Conservation (phyloP, 2,329 filamentous ascomycete genomes). For the Colletotrichum sublineola region DNA sequence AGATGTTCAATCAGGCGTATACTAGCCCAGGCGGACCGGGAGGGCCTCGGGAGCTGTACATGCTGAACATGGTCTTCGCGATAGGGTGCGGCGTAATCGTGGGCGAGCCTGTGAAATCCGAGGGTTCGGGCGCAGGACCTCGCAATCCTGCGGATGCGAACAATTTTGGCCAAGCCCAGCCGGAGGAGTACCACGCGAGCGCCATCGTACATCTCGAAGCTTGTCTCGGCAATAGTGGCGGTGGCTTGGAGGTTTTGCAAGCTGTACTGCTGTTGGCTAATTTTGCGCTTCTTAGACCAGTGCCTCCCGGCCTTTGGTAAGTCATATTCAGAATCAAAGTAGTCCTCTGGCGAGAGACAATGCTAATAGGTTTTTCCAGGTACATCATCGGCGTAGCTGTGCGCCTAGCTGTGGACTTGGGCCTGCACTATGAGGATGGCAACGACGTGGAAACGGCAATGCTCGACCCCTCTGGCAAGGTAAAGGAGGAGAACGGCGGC, state of each 20-base stretch:
- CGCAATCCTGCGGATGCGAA: slow-evolving; percentile 47
- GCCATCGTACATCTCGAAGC: slow-evolving; percentile 92
- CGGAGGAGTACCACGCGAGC: slow-evolving; percentile 96
- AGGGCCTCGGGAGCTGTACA: slow-evolving; percentile 86
- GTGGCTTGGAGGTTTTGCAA: slow-evolving; percentile 92
- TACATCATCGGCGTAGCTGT: slow-evolving; percentile 97
- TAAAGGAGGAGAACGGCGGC: slow-evolving; percentile 49
- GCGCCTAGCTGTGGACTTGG: slow-evolving; percentile 89
- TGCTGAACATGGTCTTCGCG: slow-evolving; percentile 96
- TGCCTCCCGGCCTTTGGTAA: slow-evolving; percentile 90
- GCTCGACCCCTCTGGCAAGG: slow-evolving; percentile 50
- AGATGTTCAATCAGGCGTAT: slow-evolving; percentile 87
- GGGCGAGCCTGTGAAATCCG: slow-evolving; percentile 69
- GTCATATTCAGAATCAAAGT: slow-evolving; percentile 41
- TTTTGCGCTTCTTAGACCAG: slow-evolving; percentile 90
- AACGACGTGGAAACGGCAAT: slow-evolving; percentile 72
- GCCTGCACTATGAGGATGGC: slow-evolving; percentile 92
- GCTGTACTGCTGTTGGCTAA: slow-evolving; percentile 92
- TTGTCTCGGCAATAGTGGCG: slow-evolving; percentile 86
- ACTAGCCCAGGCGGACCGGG: slow-evolving; percentile 74
- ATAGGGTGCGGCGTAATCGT: slow-evolving; percentile 96
- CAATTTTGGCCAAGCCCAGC: slow-evolving; percentile 72
- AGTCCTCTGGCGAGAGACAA: not conserved
- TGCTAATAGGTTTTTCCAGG: slow-evolving; percentile 50
- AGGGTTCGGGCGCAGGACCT: slow-evolving; percentile 52